Base-by-base conservation (phyloP, 139 green algal species). In the Asterochloris sp. region DNA sequence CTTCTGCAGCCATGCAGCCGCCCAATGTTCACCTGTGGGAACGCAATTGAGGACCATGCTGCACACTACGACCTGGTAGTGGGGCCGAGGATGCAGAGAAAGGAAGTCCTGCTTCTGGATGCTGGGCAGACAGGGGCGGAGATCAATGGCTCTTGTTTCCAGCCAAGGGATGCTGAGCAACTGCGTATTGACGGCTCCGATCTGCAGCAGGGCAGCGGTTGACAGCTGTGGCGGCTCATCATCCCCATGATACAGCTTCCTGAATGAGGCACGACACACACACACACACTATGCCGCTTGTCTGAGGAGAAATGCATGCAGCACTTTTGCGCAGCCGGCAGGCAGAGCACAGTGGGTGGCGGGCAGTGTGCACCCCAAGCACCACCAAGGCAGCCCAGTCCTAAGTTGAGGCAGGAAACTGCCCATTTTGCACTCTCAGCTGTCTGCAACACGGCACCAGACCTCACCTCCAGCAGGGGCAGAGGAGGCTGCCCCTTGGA, bases 11-110 rank as follows among this genome's bases (percentile, higher is more conserved):
- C 38, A 54, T 54, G 38, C 38, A 54, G 38, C 38, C 6, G 38
- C 38, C 38, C 38, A 54, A 54, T 54, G 38, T 2, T 64, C 38
- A n/a, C 60, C 76, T 60, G 54, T 80, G 12, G 76, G 76, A 11
- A 80, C 76, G 24, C 76, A 80, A n/a, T 80, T 80, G 24, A 80
- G 24, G 60, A 80, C 76, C 76, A 80, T 80, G 61, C 60, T 62
- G 54, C 76, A 80, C 2, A 80, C 76, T 13, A 80, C 60, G 38
- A 80, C 23, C 13, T 80, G 60, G 28, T 69, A 80, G 12, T 17
- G n/a, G 23, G 54, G 60, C 54, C n/a, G 16, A 26, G 76, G 76
- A 0, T 69, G 23, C 24, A 80, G 60, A 24, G 14, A 47, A 4
- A 80, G 54, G 24, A 80, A 80, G 23, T 80, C 76, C 24, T 61